phyloP scores from a whole-genome alignment of 192 early-diverging fungal genomes.

The Backusella australiensis region DNA sequence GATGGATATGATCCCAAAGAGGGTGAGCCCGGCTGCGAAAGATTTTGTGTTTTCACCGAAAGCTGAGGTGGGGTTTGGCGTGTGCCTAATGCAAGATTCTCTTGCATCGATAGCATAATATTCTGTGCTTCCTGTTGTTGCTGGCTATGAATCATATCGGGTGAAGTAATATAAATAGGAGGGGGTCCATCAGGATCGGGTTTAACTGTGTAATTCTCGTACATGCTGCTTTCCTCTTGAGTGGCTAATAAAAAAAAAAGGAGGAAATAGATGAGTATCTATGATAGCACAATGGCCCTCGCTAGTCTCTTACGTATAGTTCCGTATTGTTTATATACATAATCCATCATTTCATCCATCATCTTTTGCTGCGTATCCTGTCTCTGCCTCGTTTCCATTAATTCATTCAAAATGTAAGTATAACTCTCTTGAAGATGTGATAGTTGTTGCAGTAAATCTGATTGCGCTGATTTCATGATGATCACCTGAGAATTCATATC shows the following conservation, averaged over 20 bases:
- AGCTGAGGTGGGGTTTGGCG: slow-evolving; percentile 1
- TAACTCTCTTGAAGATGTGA: slow-evolving; percentile 72
- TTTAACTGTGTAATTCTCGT: background rate
- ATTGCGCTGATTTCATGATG: slow-evolving; percentile 74
- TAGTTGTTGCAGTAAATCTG: slow-evolving; percentile 71
- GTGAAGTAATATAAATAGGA: slow-evolving; percentile 55
- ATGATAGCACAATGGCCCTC: background rate
- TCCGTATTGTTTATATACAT: slow-evolving; percentile 47
- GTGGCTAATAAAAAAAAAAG: background rate
- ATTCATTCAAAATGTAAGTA: slow-evolving; percentile 64
- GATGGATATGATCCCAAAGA: slow-evolving; percentile 44
- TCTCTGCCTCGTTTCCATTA: slow-evolving; percentile 68
- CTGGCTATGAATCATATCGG: slow-evolving; percentile 30
- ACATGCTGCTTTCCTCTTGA: background rate
- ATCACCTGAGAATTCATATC: slow-evolving; percentile 75
- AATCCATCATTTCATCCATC: slow-evolving; percentile 64
- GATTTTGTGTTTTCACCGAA: slow-evolving; percentile 31
- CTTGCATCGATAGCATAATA: slow-evolving; percentile 9
- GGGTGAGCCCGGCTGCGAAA: slow-evolving; percentile 4
- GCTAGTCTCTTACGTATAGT: slow-evolving; percentile 10
- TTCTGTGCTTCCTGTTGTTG: slow-evolving; percentile 34
- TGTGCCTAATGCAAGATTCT: background rate
- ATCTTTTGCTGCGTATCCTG: slow-evolving; percentile 63
- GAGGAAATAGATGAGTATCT: background rate
- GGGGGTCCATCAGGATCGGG: slow-evolving; percentile 30